These are phyloP conservation scores for Backusella parvicylindrica DNA, from an alignment of 192 early-diverging fungal species.

Conservation along the genomic window DNA sequence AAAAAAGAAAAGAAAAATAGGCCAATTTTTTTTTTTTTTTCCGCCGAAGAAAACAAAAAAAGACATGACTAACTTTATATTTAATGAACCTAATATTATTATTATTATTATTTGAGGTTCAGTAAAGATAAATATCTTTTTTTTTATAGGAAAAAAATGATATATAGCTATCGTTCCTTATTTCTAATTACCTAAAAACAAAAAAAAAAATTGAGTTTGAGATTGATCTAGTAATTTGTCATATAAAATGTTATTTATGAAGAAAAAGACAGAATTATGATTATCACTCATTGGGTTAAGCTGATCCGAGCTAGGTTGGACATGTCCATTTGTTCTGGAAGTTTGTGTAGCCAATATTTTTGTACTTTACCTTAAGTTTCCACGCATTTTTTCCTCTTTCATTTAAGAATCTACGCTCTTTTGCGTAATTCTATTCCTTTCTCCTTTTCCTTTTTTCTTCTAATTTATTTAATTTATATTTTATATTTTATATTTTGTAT, in stretches of 20 bases:
- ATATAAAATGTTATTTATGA: not conserved
- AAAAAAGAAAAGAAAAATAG: not conserved
- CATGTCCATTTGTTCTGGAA: not conserved
- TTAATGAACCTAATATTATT: no score
- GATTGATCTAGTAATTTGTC: not conserved
- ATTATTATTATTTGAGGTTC: no score
- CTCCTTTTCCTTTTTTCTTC: not conserved
- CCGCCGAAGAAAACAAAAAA: no score
- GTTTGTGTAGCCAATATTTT: not conserved
- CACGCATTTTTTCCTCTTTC: not conserved
- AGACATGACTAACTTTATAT: no score
- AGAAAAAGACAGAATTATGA: not conserved
- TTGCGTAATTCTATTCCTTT: not conserved
- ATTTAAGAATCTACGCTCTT: not conserved
- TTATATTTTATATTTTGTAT: not conserved
- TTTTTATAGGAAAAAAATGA: no score
- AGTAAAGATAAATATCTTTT: no score
- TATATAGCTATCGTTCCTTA: no score
- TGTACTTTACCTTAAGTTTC: not conserved
- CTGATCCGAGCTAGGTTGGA: not conserved
- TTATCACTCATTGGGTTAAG: not conserved
- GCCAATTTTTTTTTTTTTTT: not conserved
- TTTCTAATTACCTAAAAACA: no score
- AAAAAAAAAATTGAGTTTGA: not conserved
- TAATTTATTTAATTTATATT: not conserved